Evolutionary conservation across 1,139 yeast species (phyloP).

Genomic region (Kodamaea suecica): DNA sequence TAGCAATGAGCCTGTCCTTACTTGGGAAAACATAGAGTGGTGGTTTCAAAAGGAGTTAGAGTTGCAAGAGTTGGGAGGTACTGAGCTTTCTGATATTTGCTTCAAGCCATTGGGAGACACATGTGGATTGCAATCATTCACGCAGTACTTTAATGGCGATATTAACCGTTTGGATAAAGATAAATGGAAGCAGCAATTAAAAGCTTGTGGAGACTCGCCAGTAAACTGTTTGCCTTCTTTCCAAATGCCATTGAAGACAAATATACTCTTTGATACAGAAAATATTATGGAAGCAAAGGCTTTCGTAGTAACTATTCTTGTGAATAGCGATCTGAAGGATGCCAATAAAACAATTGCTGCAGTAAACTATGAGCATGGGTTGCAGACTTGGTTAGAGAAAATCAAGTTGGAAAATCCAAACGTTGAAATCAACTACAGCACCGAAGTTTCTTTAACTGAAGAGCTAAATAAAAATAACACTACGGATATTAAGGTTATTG

Average conservation of each 20-base stretch:
- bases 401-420: constrained; percentile 47
- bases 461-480: constrained; percentile 81
- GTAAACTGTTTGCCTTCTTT: constrained; percentile 87
- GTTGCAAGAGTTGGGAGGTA: constrained; percentile 32
- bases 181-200: constrained; percentile 54
- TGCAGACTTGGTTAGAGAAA: constrained; percentile 55
- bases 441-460: constrained; percentile 78
- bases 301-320: constrained; percentile 67
- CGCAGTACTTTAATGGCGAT: constrained; percentile 81
- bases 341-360: constrained; percentile 43
- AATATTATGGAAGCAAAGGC: constrained; percentile 64
- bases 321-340: constrained; percentile 45
- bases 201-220: constrained; percentile 70
- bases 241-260: constrained; percentile 82
- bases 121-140: constrained; percentile 86
- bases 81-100: constrained; percentile 65
- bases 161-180: constrained; percentile 46
- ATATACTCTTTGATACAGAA: constrained; percentile 55
- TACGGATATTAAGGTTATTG: constrained; percentile 70
- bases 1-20: constrained; percentile 58
- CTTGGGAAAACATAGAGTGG: constrained; percentile 74
- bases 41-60: constrained; percentile 77
- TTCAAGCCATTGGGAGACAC: constrained; percentile 74
- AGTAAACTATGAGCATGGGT: constrained; percentile 58
- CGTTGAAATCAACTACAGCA: constrained; percentile 66